These are phyloP conservation scores for Aspergillus pseudotamarii DNA, from an alignment of 2,329 filamentous ascomycete species.

Conservation along the genomic window DNA sequence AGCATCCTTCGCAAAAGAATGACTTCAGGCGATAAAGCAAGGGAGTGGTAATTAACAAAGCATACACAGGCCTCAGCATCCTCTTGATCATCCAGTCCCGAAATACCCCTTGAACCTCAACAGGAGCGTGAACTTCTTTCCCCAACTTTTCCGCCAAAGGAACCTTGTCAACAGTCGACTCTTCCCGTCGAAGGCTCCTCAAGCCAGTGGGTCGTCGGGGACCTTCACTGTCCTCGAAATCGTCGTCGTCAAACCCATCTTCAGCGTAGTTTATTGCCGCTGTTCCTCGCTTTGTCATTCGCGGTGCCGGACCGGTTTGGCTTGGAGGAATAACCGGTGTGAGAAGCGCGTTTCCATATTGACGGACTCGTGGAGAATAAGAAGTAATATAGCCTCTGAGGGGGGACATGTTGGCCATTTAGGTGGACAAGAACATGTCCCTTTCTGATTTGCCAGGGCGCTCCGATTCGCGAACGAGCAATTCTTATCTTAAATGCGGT, in stretches of 20 bases:
- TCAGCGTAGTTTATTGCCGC: slow-evolving; percentile 98
- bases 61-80: slow-evolving; percentile 49
- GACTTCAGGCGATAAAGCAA: slow-evolving; percentile 4
- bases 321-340: slow-evolving; percentile 77
- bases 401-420: slow-evolving; percentile 52
- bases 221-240: slow-evolving; percentile 67
- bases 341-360: slow-evolving; percentile 88
- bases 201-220: slow-evolving; percentile 74
- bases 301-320: slow-evolving; percentile 66
- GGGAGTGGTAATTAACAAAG: slow-evolving; percentile 17
- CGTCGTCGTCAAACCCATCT: slow-evolving; percentile 81
- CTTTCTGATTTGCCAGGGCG: slow-evolving; percentile 25
- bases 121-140: slow-evolving; percentile 77
- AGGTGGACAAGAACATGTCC: slow-evolving; percentile 40
- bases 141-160: slow-evolving; percentile 76
- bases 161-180: slow-evolving; percentile 64
- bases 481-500: background rate
- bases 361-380: slow-evolving; percentile 86
- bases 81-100: slow-evolving; percentile 92
- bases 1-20: slow-evolving; percentile 22
- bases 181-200: slow-evolving; percentile 78
- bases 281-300: slow-evolving; percentile 96
- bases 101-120: slow-evolving; percentile 87
- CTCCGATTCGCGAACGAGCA: slow-evolving; percentile 23
- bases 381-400: slow-evolving; percentile 89